Percentiles rank a stretch among this genome's conserved stretches.
Conservation (phyloP, 148 eudicot genomes). For the Limonium bicolor region DNA sequence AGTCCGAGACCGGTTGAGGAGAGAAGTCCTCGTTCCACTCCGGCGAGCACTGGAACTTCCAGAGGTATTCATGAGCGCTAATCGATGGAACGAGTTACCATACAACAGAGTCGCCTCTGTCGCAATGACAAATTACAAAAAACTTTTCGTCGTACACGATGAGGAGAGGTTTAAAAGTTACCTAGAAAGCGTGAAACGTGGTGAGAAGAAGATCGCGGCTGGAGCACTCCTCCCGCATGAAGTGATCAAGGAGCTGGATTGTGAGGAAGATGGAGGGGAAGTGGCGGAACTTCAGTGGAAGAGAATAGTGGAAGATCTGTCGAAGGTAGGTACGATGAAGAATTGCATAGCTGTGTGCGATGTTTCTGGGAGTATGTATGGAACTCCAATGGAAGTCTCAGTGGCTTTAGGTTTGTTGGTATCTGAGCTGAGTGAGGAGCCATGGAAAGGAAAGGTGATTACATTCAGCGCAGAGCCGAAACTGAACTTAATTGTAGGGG, state of each 20-base stretch:
- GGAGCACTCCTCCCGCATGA: constrained; percentile 14
- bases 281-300: constrained; percentile 17
- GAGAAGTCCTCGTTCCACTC: constrained; percentile 14
- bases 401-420: constrained; percentile 11
- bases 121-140: constrained; percentile 15
- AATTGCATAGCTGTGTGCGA: constrained; percentile 14
- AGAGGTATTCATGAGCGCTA: constrained; percentile 13
- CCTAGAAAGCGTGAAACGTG: constrained; percentile 2
- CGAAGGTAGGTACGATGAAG: constrained; percentile 10
- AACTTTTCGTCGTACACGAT: constrained; percentile 10
- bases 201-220: constrained; percentile 9
- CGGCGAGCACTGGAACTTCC: constrained; percentile 12
- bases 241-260: constrained; percentile 4
- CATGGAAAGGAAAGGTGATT: constrained; percentile 18
- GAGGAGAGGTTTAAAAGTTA: constrained; percentile 8
- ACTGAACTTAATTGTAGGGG: constrained; percentile 6
- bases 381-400: constrained; percentile 10
- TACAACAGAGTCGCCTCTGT: constrained; percentile 16
- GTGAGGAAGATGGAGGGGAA: constrained; percentile 4
- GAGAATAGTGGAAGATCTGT: constrained; percentile 14
- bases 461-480: constrained; percentile 11
- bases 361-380: constrained; percentile 9
- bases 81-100: constrained; percentile 10
- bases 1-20: constrained; percentile 15
- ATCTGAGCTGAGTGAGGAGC: constrained; percentile 20